Conservation (phyloP, 768 basidiomycete genomes). For the Pleurotus ostreatus region DNA sequence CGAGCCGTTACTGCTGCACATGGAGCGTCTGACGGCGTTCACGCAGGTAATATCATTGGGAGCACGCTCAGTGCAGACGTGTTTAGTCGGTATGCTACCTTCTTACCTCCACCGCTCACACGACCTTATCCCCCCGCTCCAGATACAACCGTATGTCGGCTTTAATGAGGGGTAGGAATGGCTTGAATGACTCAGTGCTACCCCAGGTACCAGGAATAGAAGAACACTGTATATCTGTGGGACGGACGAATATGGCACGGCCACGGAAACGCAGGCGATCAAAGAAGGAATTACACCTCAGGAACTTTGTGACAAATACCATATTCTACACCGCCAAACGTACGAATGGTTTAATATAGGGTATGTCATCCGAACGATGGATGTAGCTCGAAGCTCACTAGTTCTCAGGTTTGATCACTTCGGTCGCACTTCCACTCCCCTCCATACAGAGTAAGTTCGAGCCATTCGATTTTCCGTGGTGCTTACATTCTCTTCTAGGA, state of each 20-base stretch:
- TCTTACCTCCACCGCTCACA: not conserved
- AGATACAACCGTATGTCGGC: constrained; percentile 58
- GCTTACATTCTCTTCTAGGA: constrained; percentile 39
- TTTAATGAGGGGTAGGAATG: constrained; percentile 8
- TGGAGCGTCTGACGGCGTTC: constrained; percentile 10
- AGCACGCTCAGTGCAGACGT: constrained; percentile 97
- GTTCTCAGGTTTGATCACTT: constrained; percentile 84
- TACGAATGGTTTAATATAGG: constrained; percentile 98
- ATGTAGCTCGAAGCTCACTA: too few relatives aligned
- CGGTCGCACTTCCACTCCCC: constrained; percentile 87
- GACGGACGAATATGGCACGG: constrained; percentile 99
- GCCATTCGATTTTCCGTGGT: not conserved
- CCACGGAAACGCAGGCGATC: constrained; percentile 94
- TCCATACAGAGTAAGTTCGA: constrained; percentile 76
- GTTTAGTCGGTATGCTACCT: constrained; percentile 75
- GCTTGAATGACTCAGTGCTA: not conserved
- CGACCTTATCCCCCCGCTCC: constrained; percentile 6
- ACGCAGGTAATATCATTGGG: constrained; percentile 82
- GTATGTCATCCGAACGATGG: constrained; percentile 27
- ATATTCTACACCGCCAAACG: constrained; percentile 83
- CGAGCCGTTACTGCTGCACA: constrained; percentile 3
- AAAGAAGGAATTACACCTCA: constrained; percentile 80
- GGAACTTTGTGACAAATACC: constrained; percentile 88
- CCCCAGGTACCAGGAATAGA: constrained; percentile 69
- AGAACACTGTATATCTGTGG: constrained; percentile 94